These are phyloP conservation scores for Capsicum baccatum DNA, from an alignment of 257 asterid genomes.

Conservation along the genomic window DNA sequence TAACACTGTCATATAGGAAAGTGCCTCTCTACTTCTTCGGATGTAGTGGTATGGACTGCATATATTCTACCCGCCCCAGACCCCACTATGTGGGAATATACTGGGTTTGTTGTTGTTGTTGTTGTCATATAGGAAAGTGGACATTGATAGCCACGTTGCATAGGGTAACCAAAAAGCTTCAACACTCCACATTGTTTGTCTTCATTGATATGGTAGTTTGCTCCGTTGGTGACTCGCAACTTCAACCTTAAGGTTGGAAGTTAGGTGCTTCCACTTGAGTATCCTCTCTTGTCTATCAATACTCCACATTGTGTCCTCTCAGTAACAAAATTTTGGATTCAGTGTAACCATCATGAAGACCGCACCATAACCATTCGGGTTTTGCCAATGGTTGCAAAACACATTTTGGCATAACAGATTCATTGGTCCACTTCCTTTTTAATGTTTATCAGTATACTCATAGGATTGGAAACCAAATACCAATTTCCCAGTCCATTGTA, in stretches of 20 bases:
- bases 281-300: background rate
- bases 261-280: conserved; percentile 4
- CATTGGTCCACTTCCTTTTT: background rate
- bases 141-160: background rate
- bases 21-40: background rate
- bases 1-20: background rate
- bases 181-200: background rate
- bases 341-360: background rate
- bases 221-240: background rate
- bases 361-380: background rate
- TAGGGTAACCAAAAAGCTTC: conserved; percentile 11
- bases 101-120: too few relatives aligned
- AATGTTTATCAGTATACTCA: conserved; percentile 13
- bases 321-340: background rate
- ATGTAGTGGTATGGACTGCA: too few relatives aligned
- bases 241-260: background rate
- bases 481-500: background rate
- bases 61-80: too few relatives aligned
- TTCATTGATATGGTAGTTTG: background rate
- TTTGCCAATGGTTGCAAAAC: background rate
- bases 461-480: background rate
- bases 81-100: too few relatives aligned
- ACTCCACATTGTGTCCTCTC: background rate
- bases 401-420: background rate
- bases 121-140: background rate